Base-by-base conservation (phyloP, 768 basidiomycete genomes). In the Trametes meyenii region DNA sequence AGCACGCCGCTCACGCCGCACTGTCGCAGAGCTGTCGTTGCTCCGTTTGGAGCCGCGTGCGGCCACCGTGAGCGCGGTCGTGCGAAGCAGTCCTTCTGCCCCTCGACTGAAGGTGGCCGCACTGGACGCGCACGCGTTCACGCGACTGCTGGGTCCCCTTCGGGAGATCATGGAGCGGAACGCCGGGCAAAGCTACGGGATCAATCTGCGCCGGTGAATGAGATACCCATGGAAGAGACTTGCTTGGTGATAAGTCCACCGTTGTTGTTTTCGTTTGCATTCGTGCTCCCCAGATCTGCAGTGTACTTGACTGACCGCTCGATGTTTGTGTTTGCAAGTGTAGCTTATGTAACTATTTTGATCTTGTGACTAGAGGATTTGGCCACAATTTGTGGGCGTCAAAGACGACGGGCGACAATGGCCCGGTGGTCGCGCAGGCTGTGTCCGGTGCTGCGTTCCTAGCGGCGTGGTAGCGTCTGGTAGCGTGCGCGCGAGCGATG, bases 151-250 rank as follows among this genome's bases (percentile, higher is more conserved):
- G 35, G 96, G 96, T 4, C 94, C 95, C 21, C 78, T 96, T 65
- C 86, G 92, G 62, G 95, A 96, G 73, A 88, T 94, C 71, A 94
- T 96, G 92, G 92, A 94, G 71, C 85, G 93, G 66, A 85, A 88
- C 69, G 89, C 92, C n/a, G 90, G 88, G 21, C 88, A 90, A 70
- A 81, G 79, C 50, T 92, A 92, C 72, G 82, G 61, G 17, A 56
- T 65, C 46, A 58, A 50, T 16, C 16, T 61, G 60, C 53, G 53
- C 17, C 38, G 53, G 45, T 26, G 49, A n/a, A 21, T n/a, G n/a
- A 14, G 33, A 55, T 59, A 59, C 33, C 29, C 17, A 5, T 50
- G 26, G 45, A 54, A 49, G 21, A 33, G 12, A 38, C 29, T 45
- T 10, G 13, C 17, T 16, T 11, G 26, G 57, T 50, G 17, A n/a